These are phyloP conservation scores for Fusarium coicis DNA, from an alignment of 2,329 filamentous ascomycete species.

Conservation along the genomic window DNA sequence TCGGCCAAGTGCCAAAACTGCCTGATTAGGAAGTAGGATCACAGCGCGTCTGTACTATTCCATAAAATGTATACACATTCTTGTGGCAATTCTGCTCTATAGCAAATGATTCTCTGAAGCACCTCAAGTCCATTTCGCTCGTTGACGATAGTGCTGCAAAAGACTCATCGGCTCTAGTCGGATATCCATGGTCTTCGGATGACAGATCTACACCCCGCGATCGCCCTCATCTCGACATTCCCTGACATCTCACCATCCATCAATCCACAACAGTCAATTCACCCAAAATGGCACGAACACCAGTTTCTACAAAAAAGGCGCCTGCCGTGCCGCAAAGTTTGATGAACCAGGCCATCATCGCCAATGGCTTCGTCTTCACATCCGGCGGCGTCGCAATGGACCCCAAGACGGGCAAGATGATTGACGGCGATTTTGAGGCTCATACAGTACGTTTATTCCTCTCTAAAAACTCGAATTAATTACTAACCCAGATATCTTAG, in stretches of 20 bases:
- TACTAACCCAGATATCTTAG: no score
- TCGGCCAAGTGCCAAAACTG: background rate
- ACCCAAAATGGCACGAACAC: slow-evolving; percentile 31
- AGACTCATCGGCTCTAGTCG: background rate
- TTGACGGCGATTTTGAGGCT: slow-evolving; percentile 73
- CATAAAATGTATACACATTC: rapidly evolving
- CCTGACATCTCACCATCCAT: background rate
- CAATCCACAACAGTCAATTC: background rate
- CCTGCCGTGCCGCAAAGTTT: slow-evolving; percentile 33
- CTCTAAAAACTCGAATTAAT: no score
- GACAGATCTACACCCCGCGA: slow-evolving; percentile 25
- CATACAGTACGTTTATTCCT: slow-evolving; percentile 60
- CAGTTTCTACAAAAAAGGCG: slow-evolving; percentile 40
- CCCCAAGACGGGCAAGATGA: slow-evolving; percentile 62
- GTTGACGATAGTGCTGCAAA: background rate
- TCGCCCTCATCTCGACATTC: background rate
- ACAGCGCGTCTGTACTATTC: background rate
- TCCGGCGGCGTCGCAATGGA: slow-evolving; percentile 77
- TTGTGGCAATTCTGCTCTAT: no score
- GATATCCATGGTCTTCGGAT: slow-evolving; percentile 6
- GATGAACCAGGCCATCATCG: slow-evolving; percentile 52
- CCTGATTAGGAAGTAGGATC: background rate
- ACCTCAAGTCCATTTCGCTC: rapidly evolving
- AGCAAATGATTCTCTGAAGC: rapidly evolving
- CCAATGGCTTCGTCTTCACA: slow-evolving; percentile 74